Conservation (phyloP, 2,329 filamentous ascomycete species). For the Penicillium sp. region DNA sequence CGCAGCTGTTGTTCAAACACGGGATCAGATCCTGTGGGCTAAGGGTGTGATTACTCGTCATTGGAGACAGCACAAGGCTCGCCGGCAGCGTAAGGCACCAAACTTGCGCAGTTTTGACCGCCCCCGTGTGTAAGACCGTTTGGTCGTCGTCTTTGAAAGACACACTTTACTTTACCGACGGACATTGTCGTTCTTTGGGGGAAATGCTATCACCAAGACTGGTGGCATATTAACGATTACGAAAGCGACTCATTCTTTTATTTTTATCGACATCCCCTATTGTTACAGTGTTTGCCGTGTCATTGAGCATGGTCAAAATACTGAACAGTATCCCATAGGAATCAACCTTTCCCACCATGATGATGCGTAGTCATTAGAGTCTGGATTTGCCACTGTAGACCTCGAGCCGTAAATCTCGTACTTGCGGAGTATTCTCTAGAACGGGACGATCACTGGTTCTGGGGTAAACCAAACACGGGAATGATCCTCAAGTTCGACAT, state of each 20-base stretch:
- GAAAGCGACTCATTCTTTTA: neutral
- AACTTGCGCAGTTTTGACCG: neutral
- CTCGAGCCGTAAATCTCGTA: neutral
- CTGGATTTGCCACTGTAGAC: too few relatives aligned
- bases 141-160: conserved; percentile 2
- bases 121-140: neutral
- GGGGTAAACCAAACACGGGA: neutral
- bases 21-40: conserved; percentile 42
- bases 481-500: neutral
- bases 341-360: too few relatives aligned
- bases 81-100: conserved; percentile 9
- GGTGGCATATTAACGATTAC: conserved; percentile 6
- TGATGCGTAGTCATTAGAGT: too few relatives aligned
- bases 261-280: neutral
- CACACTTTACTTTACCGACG: neutral
- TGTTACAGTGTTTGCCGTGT: neutral
- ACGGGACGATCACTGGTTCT: neutral
- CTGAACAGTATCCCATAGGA: neutral
- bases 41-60: conserved; percentile 32
- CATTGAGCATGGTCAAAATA: neutral
- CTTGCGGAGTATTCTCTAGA: neutral
- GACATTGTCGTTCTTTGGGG: neutral
- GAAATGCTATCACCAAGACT: neutral
- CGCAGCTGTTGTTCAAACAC: conserved; percentile 44
- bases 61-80: conserved; percentile 29